Percentiles rank a stretch among this genome's conserved stretches.
Evolutionary conservation across 176 grass and related monocot species (phyloP).

Genomic region (Triticum dicoccoides): DNA sequence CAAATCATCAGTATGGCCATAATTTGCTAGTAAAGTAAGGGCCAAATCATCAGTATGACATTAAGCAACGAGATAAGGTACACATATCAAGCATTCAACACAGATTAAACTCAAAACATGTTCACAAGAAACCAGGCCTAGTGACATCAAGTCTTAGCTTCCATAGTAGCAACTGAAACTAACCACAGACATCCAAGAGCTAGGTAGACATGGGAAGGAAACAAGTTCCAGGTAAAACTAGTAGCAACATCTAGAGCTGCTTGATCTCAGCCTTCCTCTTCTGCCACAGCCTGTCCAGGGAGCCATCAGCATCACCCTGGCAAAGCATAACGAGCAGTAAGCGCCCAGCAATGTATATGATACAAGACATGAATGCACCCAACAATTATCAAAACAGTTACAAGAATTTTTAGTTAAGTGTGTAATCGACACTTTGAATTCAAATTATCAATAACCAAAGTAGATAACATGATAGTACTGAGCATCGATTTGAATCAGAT

Average conservation of each 20-base stretch:
- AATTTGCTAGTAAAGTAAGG: not conserved
- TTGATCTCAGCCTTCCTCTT: conserved; percentile 71
- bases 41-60: not conserved
- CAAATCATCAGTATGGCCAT: not conserved
- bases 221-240: conserved; percentile 32
- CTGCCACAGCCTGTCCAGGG: conserved; percentile 84
- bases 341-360: no score
- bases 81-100: not conserved
- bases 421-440: not conserved
- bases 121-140: not conserved
- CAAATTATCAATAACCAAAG: not conserved
- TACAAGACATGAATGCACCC: no score
- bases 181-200: conserved; percentile 15
- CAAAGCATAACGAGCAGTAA: not conserved
- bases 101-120: conserved; percentile 2
- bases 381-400: no score
- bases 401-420: not conserved
- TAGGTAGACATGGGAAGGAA: conserved; percentile 28
- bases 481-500: no score
- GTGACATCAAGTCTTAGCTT: conserved; percentile 15
- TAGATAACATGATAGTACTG: no score
- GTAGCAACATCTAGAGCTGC: conserved; percentile 49
- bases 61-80: not conserved
- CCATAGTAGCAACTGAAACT: conserved; percentile 13
- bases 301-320: conserved; percentile 76